Conservation (phyloP, 192 early-diverging fungal species). For the Dissophora globulifera region DNA sequence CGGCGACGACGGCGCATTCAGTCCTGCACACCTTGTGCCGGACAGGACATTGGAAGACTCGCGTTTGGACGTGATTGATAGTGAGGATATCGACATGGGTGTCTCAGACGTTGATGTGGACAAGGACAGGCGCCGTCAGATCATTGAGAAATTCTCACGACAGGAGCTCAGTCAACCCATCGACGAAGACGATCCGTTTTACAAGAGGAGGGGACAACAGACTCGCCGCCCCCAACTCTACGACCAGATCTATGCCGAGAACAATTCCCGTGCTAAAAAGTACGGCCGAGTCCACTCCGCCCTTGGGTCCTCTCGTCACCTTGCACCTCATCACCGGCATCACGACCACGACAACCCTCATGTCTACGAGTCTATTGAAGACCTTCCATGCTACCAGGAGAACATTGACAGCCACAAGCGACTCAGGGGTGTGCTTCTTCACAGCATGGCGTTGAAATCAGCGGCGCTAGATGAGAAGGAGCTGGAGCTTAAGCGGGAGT, state of each 20-base stretch:
- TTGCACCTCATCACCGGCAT: slow-evolving; percentile 28
- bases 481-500: slow-evolving; percentile 54
- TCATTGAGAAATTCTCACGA: slow-evolving; percentile 15
- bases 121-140: slow-evolving; percentile 9
- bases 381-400: slow-evolving; percentile 58
- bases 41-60: slow-evolving; percentile 33
- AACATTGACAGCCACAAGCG: slow-evolving; percentile 52
- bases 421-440: slow-evolving; percentile 25
- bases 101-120: not conserved
- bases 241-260: slow-evolving; percentile 55
- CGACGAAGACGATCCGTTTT: slow-evolving; percentile 37
- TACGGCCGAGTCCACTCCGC: slow-evolving; percentile 53
- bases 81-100: slow-evolving; percentile 18
- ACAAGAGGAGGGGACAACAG: slow-evolving; percentile 29
- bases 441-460: slow-evolving; percentile 34
- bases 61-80: slow-evolving; percentile 23
- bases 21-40: slow-evolving; percentile 22
- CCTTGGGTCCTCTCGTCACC: slow-evolving; percentile 24
- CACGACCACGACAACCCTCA: slow-evolving; percentile 41
- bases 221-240: slow-evolving; percentile 55
- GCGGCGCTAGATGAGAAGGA: slow-evolving; percentile 53
- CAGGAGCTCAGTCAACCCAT: slow-evolving; percentile 20
- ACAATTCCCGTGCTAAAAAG: slow-evolving; percentile 47
- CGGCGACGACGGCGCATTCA: slow-evolving; percentile 12
- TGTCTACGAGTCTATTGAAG: slow-evolving; percentile 49